These are phyloP conservation scores for Carex arenaria DNA, from an alignment of 202 grass and related monocot species.

Conservation along the genomic window DNA sequence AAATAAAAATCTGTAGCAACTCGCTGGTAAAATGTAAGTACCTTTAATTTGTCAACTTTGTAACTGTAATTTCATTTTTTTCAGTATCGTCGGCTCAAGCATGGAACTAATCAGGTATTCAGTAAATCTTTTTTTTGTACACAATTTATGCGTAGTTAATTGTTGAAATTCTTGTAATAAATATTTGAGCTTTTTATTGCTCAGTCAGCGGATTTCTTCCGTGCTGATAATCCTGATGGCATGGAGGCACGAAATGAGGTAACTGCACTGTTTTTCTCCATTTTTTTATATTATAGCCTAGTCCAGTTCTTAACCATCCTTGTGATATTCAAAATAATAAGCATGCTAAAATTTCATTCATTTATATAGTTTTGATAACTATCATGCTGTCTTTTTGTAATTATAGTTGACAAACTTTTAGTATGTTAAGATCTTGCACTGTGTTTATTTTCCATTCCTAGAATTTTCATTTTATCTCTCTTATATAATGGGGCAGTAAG, in stretches of 20 bases:
- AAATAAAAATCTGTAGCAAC: neutral
- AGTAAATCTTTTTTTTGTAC: neutral
- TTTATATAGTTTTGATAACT: neutral
- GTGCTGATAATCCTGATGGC: conserved; percentile 88
- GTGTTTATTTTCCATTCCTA: neutral
- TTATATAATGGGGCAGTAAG: neutral
- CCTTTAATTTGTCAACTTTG: conserved; percentile 24
- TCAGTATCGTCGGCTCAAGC: conserved; percentile 97
- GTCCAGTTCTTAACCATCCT: neutral
- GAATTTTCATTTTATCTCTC: neutral
- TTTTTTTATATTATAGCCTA: neutral
- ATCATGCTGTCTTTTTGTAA: neutral
- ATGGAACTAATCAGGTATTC: conserved; percentile 90
- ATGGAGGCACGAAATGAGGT: conserved; percentile 98
- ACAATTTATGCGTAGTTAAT: neutral
- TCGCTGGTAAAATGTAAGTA: conserved; percentile 23
- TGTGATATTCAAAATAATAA: neutral
- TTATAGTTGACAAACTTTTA: neutral
- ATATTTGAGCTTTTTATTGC: conserved; percentile 25
- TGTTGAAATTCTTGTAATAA: conserved; percentile 16
- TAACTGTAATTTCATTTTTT: conserved; percentile 27
- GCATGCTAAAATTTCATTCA: neutral
- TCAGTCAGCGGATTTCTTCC: conserved; percentile 93
- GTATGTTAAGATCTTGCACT: neutral
- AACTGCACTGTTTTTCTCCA: conserved; percentile 6